Evolutionary conservation across 1,139 yeast species (phyloP).

Genomic region (Geotrichum cucujoidarum): DNA sequence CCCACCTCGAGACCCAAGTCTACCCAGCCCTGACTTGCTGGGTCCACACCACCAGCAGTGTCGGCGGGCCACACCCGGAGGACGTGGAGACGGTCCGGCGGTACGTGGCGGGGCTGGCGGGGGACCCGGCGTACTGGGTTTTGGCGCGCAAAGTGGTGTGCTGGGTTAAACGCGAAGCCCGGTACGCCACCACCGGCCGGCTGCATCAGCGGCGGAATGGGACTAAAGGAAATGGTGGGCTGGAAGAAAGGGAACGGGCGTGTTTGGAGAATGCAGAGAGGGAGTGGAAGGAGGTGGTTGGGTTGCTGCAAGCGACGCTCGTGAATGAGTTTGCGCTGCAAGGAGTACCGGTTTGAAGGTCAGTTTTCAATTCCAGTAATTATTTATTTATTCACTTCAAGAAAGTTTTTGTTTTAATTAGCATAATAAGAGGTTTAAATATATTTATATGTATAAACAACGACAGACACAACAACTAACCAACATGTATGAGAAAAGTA

Average conservation of each 20-base stretch:
- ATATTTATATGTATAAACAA: no score
- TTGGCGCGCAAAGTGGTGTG: constrained; percentile 5
- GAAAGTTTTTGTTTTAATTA: background rate
- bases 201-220: background rate
- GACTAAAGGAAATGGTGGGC: no score
- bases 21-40: constrained; percentile 7
- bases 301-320: background rate
- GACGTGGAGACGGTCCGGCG: constrained; percentile 10
- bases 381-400: background rate
- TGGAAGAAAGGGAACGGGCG: no score
- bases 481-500: background rate
- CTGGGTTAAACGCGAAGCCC: constrained; percentile 8
- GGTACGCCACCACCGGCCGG: background rate
- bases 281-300: constrained; percentile 1
- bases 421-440: background rate
- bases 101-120: constrained; percentile 1
- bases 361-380: background rate
- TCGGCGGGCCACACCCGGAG: constrained; percentile 18
- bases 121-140: constrained; percentile 9
- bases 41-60: background rate
- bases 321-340: background rate
- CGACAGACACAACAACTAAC: background rate
- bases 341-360: background rate
- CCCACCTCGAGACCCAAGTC: background rate
- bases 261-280: background rate